A percentile compares a stretch with the other conserved stretches of the same genome.
These are phyloP conservation scores for Coriaria nepalensis DNA, from an alignment of 306 rosid species.

Conservation along the genomic window DNA sequence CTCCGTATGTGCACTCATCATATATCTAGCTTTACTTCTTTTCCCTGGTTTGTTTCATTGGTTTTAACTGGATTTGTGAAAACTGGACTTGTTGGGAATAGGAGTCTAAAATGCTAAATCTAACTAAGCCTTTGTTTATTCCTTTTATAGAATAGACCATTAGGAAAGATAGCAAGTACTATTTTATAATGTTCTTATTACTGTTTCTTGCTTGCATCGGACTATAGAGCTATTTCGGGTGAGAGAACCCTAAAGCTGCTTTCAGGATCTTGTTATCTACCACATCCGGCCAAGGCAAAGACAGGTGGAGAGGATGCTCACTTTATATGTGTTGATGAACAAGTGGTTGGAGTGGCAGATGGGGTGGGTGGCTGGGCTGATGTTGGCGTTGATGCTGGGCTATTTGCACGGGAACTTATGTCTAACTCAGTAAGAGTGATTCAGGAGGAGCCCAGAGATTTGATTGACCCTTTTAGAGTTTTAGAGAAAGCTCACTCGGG, in stretches of 20 bases:
- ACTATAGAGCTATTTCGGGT: slow-evolving; percentile 26
- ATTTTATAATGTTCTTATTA: too few relatives aligned
- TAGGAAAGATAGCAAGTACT: too few relatives aligned
- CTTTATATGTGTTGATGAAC: slow-evolving; percentile 53
- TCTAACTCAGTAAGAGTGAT: slow-evolving; percentile 41
- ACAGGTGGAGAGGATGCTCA: slow-evolving; percentile 83
- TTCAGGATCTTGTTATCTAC: slow-evolving; percentile 66
- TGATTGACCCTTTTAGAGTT: slow-evolving; percentile 43
- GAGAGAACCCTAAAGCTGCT: slow-evolving; percentile 33
- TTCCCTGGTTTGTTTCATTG: slow-evolving; percentile 1
- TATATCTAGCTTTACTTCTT: background rate
- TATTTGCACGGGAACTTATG: slow-evolving; percentile 57
- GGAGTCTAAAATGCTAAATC: too few relatives aligned
- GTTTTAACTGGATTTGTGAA: background rate
- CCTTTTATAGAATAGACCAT: too few relatives aligned
- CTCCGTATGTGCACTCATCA: slow-evolving; percentile 36
- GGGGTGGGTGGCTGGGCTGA: slow-evolving; percentile 93
- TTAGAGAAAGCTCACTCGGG: slow-evolving; percentile 56
- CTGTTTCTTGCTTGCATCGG: too few relatives aligned
- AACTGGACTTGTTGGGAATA: too few relatives aligned
- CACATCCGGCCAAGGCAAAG: slow-evolving; percentile 71
- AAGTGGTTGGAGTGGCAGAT: slow-evolving; percentile 64
- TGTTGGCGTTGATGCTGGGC: slow-evolving; percentile 62
- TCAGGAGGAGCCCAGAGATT: slow-evolving; percentile 47
- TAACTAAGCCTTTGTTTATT: too few relatives aligned